Evolutionary conservation across 2,329 filamentous ascomycete genomes (phyloP).

Genomic region (Penicillium crustosum): DNA sequence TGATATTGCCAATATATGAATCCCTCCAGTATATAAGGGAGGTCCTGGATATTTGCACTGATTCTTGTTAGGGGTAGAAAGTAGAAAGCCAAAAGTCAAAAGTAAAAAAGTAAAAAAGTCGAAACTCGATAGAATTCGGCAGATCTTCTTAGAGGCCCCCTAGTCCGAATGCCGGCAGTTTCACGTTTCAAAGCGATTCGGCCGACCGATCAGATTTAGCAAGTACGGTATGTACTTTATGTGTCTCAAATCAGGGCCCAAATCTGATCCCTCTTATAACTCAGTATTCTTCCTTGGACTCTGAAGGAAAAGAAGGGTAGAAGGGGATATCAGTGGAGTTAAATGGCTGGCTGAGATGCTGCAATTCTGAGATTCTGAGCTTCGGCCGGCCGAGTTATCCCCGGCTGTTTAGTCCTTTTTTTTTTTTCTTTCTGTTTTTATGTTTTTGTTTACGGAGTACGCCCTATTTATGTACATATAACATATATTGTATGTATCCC

Average conservation of each 20-base stretch:
- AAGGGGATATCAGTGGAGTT: too few relatives aligned
- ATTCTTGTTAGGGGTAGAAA: not conserved
- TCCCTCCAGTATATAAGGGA: not conserved
- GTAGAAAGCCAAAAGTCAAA: not conserved
- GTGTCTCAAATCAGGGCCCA: not conserved
- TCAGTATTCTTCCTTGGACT: too few relatives aligned
- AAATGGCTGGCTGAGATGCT: too few relatives aligned
- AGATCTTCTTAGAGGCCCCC: not conserved
- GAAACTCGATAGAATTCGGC: not conserved
- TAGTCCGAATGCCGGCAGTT: not conserved
- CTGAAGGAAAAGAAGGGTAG: too few relatives aligned
- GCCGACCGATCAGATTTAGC: not conserved
- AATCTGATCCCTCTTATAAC: not conserved
- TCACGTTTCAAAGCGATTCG: not conserved
- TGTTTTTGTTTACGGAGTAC: not conserved
- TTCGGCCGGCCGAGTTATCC: constrained; percentile 3
- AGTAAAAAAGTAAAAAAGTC: not conserved
- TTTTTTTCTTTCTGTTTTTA: not conserved
- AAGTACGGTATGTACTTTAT: not conserved
- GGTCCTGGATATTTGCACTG: not conserved
- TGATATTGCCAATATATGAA: not conserved
- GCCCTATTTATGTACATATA: too few relatives aligned
- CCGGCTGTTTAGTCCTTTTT: not conserved
- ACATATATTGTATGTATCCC: too few relatives aligned
- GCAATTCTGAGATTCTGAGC: too few relatives aligned